Evolutionary conservation across 495 filamentous ascomycete genomes (phyloP).

Genomic region (Penicillium riverlandense): DNA sequence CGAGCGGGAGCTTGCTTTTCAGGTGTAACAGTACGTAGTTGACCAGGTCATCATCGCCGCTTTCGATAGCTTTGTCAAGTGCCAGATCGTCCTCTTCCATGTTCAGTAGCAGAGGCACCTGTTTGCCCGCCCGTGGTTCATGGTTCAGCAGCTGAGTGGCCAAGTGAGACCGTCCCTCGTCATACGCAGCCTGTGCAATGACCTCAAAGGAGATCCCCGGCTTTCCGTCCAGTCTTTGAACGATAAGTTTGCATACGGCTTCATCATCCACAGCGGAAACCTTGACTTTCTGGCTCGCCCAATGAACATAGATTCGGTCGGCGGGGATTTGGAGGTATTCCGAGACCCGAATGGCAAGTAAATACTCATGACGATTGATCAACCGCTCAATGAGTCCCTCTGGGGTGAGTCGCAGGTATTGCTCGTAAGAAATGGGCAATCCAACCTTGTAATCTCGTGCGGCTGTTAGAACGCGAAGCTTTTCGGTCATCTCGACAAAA

Average conservation of each 20-base stretch:
- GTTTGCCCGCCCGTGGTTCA: constrained; percentile 86
- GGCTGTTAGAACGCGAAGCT: constrained; percentile 84
- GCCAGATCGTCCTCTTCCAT: constrained; percentile 97
- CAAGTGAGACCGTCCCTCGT: constrained; percentile 80
- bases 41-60: constrained; percentile 87
- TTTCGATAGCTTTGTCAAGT: constrained; percentile 94
- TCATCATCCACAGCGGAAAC: constrained; percentile 80
- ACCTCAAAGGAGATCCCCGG: constrained; percentile 89
- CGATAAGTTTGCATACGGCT: constrained; percentile 77
- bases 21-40: constrained; percentile 84
- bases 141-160: constrained; percentile 89
- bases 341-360: constrained; percentile 83
- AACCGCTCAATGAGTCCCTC: constrained; percentile 80
- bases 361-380: constrained; percentile 82
- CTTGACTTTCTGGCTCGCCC: constrained; percentile 92
- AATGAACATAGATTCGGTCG: constrained; percentile 88
- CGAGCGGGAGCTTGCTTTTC: constrained; percentile 83
- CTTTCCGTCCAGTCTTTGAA: constrained; percentile 77
- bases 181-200: constrained; percentile 90
- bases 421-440: constrained; percentile 84
- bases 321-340: constrained; percentile 81
- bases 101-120: constrained; percentile 86
- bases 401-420: constrained; percentile 79
- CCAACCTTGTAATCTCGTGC: constrained; percentile 87
- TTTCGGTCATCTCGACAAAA: constrained; percentile 98